phyloP scores from a whole-genome alignment of 495 filamentous ascomycete species.

The Penicillium daleae region DNA sequence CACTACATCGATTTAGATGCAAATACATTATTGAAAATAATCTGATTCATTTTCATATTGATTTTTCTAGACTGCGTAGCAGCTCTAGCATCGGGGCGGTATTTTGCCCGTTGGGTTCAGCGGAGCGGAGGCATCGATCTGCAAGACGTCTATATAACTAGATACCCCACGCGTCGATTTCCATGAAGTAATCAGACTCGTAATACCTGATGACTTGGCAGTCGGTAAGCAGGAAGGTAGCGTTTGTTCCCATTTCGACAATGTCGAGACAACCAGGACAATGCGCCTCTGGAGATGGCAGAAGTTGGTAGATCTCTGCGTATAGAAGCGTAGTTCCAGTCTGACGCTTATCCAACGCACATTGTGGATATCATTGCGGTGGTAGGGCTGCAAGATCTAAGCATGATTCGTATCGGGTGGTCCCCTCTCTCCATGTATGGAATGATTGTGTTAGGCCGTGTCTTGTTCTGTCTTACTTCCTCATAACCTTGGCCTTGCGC shows the following conservation, averaged over 20 bases:
- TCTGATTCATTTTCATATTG: neutral
- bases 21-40: neutral
- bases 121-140: neutral
- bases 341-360: neutral
- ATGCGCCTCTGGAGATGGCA: neutral
- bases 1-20: neutral
- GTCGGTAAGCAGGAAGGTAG: neutral
- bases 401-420: neutral
- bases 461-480: slow-evolving; percentile 31
- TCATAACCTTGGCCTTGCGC: slow-evolving; percentile 77
- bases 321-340: neutral
- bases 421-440: neutral
- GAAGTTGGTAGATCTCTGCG: neutral
- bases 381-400: neutral
- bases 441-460: neutral
- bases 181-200: neutral
- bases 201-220: neutral
- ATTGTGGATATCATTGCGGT: neutral
- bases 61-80: neutral
- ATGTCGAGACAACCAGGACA: neutral
- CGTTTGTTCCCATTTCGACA: neutral
- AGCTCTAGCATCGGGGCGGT: neutral
- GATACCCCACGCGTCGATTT: neutral
- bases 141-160: neutral
- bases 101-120: neutral